These are phyloP conservation scores for Tylopilus vinaceipallidus DNA, from an alignment of 768 basidiomycete genomes.

Conservation along the genomic window DNA sequence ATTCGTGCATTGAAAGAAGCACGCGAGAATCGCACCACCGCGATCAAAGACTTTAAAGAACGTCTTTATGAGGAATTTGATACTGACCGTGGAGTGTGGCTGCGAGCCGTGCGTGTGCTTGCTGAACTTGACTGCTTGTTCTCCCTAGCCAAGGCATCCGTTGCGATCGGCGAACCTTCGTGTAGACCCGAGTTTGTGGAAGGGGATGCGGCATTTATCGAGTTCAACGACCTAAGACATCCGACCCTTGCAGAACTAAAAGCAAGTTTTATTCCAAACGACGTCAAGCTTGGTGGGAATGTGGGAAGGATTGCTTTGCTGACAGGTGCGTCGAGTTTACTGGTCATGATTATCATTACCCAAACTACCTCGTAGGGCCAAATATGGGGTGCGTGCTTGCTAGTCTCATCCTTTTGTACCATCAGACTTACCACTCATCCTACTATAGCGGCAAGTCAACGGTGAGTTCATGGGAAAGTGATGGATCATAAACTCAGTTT, in stretches of 20 bases:
- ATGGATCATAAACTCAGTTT: not conserved
- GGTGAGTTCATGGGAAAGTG: conserved; percentile 32
- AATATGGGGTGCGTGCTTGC: conserved; percentile 75
- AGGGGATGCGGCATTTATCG: conserved; percentile 72
- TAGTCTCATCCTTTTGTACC: not conserved
- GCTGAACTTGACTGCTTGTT: conserved; percentile 97
- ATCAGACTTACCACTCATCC: not conserved
- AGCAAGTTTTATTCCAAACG: conserved; percentile 88
- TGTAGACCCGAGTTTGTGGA: conserved; percentile 90
- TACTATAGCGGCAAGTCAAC: conserved; percentile 75
- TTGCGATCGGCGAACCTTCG: conserved; percentile 89
- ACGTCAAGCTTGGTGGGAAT: conserved; percentile 80
- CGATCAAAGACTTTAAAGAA: conserved; percentile 81
- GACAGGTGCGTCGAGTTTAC: conserved; percentile 57
- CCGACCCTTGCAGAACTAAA: conserved; percentile 72
- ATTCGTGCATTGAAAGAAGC: conserved; percentile 90
- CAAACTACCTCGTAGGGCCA: conserved; percentile 47
- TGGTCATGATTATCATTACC: not conserved
- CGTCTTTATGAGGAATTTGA: conserved; percentile 82
- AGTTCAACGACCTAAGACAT: conserved; percentile 89
- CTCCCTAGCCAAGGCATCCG: conserved; percentile 85
- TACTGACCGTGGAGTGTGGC: conserved; percentile 74
- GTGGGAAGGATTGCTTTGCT: conserved; percentile 76
- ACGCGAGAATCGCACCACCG: conserved; percentile 77
- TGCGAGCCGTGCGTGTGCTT: conserved; percentile 79